Base-by-base conservation (phyloP, 352 stramenopile species). In the Pseudoperonospora humuli region DNA sequence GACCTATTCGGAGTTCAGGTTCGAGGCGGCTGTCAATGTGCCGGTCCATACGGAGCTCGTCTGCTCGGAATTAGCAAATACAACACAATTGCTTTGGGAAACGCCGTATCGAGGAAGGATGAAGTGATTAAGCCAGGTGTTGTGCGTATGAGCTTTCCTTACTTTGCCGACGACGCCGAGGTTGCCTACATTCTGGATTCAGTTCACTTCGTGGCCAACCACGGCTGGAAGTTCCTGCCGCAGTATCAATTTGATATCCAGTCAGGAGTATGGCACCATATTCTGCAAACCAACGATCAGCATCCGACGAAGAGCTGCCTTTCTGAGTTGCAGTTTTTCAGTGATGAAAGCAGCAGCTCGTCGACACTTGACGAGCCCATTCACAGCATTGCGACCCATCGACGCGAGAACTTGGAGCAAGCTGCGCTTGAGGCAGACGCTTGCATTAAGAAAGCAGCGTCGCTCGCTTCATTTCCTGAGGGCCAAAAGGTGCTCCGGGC, bases 1-100 rank as follows among this genome's bases (percentile, higher is more conserved):
- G 96, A 99, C 64, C 63, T 99, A 3, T 99, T 98, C 57, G 96
- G 96, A 9, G 87, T 99, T 27, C 96, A 75, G 35, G 68, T 47
- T 3, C 64, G 64, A 10, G 67, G 67, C 7, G 67, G 67, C 4
- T 77, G 66, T 95, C 82, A 83, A 62, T 56, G 75, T 90, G 93
- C 95, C 13, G 96, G 96, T 27, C 94, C 93, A 1, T 98, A 97
- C 52, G 91, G 75, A 26, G 83, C 95, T 53, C 64, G 70, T 8
- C 57, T 99, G 20, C 75, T 99, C 1, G 94, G 96, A 2, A 50
- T 99, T 36, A 81, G 59, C 21, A 75, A 75, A 24, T 49, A 70
- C 2, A 43, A 76, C 31, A 89, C 79, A 15, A 57, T 76, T 28
- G 59, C 59, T 31, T 61, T 98, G 5, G 84, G 96, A 56, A 50